Conservation (phyloP, 352 stramenopile genomes). For the Aphanomyces cochlioides region DNA sequence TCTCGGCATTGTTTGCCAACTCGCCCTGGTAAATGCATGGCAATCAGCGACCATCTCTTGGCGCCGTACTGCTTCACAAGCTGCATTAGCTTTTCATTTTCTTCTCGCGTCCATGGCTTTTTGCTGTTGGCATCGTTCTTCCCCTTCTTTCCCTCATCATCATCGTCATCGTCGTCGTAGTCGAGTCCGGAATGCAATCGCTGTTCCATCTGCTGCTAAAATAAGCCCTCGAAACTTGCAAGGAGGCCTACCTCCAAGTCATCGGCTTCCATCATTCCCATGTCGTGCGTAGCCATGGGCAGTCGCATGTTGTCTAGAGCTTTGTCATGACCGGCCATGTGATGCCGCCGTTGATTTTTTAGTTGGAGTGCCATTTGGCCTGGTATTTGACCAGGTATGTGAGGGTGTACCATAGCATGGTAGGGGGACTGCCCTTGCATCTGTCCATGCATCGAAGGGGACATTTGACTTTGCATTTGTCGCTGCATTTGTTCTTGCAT, state of each 20-base stretch:
- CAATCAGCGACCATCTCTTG: conserved; percentile 87
- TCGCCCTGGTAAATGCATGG: conserved; percentile 81
- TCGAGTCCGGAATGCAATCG: conserved; percentile 26
- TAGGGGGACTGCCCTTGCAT: neutral
- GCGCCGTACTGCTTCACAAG: conserved; percentile 86
- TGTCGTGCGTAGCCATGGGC: conserved; percentile 19
- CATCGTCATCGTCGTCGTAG: conserved; percentile 55
- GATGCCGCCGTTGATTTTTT: conserved; percentile 15
- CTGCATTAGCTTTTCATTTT: conserved; percentile 87
- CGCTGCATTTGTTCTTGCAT: conserved; percentile 23
- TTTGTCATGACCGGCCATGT: conserved; percentile 7
- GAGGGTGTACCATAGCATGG: conserved; percentile 20
- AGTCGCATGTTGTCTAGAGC: conserved; percentile 18
- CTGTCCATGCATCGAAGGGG: conserved; percentile 5
- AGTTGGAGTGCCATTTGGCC: conserved; percentile 15
- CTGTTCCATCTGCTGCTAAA: conserved; percentile 16
- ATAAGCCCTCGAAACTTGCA: neutral
- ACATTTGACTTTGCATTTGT: conserved; percentile 22
- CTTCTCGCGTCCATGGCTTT: conserved; percentile 77
- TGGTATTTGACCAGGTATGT: conserved; percentile 4
- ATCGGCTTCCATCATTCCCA: conserved; percentile 22
- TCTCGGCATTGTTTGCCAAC: conserved; percentile 88
- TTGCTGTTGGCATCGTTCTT: conserved; percentile 80
- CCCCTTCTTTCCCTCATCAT: conserved; percentile 49
- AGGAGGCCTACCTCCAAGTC: conserved; percentile 11